A percentile compares a stretch with the other conserved stretches of the same genome.
Evolutionary conservation across 306 rosid genomes (phyloP).

Genomic region (Vigna nakashimae): DNA sequence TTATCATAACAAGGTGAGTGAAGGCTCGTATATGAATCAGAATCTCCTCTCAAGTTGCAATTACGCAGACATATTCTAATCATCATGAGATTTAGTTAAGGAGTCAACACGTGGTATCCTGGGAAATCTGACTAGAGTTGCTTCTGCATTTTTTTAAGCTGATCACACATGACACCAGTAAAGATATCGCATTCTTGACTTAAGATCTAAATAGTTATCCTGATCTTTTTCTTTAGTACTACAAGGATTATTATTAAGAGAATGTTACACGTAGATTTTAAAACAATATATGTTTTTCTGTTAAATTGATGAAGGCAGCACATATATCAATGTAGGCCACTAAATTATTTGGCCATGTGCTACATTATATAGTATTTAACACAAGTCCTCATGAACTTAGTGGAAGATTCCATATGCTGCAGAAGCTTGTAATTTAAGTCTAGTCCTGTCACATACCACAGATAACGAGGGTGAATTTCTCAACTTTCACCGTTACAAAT

Average conservation of each 20-base stretch:
- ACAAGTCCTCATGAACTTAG: constrained; percentile 40
- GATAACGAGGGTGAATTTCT: constrained; percentile 36
- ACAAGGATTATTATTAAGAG: neutral
- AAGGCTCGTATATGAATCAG: neutral
- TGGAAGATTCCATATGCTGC: constrained; percentile 39
- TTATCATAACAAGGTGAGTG: neutral
- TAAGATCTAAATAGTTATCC: constrained; percentile 44
- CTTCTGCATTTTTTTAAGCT: constrained; percentile 39
- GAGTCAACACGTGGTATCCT: constrained; percentile 38
- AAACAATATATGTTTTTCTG: constrained; percentile 31
- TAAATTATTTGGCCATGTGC: constrained; percentile 41
- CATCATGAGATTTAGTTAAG: constrained; percentile 2
- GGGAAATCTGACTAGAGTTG: constrained; percentile 25
- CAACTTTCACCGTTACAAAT: constrained; percentile 38
- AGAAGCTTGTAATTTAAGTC: constrained; percentile 17
- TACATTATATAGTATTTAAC: constrained; percentile 21
- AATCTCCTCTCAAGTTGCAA: constrained; percentile 13
- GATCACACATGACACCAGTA: constrained; percentile 35
- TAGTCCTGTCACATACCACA: constrained; percentile 20
- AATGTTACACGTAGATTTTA: neutral
- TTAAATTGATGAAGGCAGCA: constrained; percentile 28
- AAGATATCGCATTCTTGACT: constrained; percentile 33
- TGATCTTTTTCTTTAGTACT: constrained; percentile 13
- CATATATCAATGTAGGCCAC: constrained; percentile 3
- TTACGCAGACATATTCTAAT: constrained; percentile 30